Base-by-base conservation (phyloP, 2,329 filamentous ascomycete genomes). In the Cladosporium cucumerinum region DNA sequence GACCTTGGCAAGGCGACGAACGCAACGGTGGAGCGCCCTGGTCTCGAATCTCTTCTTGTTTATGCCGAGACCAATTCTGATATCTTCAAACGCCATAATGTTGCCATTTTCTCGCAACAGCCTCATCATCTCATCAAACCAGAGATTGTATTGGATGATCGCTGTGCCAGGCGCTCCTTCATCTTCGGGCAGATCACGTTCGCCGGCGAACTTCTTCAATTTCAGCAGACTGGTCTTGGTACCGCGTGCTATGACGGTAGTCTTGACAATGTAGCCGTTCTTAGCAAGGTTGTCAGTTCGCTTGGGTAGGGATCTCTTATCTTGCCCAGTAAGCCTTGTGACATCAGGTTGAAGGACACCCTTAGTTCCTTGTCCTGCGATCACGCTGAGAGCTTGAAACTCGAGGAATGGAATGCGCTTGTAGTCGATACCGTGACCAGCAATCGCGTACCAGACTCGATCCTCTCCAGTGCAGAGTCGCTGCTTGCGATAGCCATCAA, bases 231-330 rank as follows among this genome's bases (percentile, higher is more conserved):
- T 88, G 0, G 86, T 88, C 54, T 82, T 81, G 6, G 79, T 75
- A 3, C 81, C 80, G 65, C 79, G 80, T 25, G 79, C 76, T 32
- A 83, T 78, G 21, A 85, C 79, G 10, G 76, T 72, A 61, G 79
- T 78, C 70, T 89, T 89, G 48, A 82, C 79, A 62, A 89, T 88
- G 71, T 89, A 88, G 0, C 86, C 86, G 68, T 85, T 87, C 39
- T 78, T 74, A 6, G 81, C 79, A 46, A 89, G 77, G 3, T 78
- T 74, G 66, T 87, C 84, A 3, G 87, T 89, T 46, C 87, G 79
- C 66, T 84, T 81, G 1, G 87, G 87, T 2, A 89, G 82, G 1
- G 87, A 89, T 54, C 86, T 81, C 72, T 88, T 89, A 72, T 89
- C 86, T 74, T 89, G 87, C 6, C 84, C 84, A 67, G 84, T 86